These are phyloP conservation scores for Podospora tetraspora DNA, from an alignment of 495 filamentous ascomycete genomes.

Conservation along the genomic window DNA sequence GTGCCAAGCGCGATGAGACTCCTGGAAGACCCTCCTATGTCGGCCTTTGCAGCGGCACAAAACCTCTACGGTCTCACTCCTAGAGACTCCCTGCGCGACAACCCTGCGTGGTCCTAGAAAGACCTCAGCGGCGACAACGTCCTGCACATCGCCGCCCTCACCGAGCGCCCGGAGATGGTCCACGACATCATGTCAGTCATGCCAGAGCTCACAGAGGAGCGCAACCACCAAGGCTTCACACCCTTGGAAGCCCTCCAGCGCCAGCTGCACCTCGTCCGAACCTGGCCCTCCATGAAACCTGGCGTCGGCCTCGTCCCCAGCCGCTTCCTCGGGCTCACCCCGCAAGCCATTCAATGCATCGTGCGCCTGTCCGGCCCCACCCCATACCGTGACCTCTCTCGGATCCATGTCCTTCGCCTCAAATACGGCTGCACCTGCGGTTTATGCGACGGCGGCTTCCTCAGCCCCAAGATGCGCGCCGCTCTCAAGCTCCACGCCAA, in stretches of 20 bases:
- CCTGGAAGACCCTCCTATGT: too few species aligned
- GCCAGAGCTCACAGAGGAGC: not conserved
- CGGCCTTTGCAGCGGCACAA: too few species aligned
- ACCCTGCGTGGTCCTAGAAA: not conserved
- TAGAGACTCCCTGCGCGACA: not conserved
- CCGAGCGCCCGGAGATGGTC: not conserved
- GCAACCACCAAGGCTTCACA: not conserved
- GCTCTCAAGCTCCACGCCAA: too few species aligned
- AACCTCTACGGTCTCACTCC: not conserved
- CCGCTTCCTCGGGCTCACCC: not conserved
- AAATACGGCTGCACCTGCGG: not conserved
- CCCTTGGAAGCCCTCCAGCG: not conserved
- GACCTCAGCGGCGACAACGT: not conserved
- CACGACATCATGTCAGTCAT: not conserved
- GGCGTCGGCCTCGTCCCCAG: not conserved
- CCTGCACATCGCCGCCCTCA: not conserved
- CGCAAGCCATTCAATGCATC: not conserved
- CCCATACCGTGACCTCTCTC: not conserved
- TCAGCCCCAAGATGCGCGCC: not conserved
- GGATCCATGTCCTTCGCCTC: not conserved
- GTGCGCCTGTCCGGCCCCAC: not conserved
- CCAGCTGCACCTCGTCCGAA: not conserved
- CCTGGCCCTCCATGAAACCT: not conserved
- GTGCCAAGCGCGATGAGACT: too few species aligned
- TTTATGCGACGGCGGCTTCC: not conserved